Base-by-base conservation (phyloP, 257 asterid genomes). In the Fraxinus excelsior region DNA sequence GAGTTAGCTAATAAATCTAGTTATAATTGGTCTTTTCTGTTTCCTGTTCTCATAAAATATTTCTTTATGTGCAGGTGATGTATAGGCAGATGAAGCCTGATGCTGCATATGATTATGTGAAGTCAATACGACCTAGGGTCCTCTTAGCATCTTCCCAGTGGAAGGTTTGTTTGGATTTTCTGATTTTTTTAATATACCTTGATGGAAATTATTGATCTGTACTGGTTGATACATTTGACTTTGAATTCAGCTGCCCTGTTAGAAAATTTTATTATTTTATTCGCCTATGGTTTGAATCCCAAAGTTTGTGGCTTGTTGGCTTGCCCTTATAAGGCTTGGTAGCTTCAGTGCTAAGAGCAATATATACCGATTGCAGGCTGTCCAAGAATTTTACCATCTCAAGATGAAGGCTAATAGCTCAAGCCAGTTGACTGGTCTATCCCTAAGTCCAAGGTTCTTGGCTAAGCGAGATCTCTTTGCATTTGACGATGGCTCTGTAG, bases 71-170 rank as follows among this genome's bases (percentile, higher is more conserved):
- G 40, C 79, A 90, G 95, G 90, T 90, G 19, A 84, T 84, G 72
- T 84, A 86, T 73, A 90, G 86, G 90, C 86, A 84, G 80, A 86
- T 88, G 91, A 86, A 37, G 71, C 95, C 95, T 74, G 89, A 86
- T 71, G 84, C 72, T 80, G 95, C 95, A 62, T 90, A 86, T 40
- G 82, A 75, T 74, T 85, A 88, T 75, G 95, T 90, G 80, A 90
- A 90, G 81, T 79, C 95, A 67, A 90, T 87, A 82, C 87, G 91
- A 25, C 95, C 92, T 12, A 88, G 95, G 79, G 95, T 88, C 75
- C 83, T 81, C 68, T 80, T 90, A 70, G 91, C 92, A 73, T 74
- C 95, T 75, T 8, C 95, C 35, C 95, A 88, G 74, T 81, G 88
- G 90, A 86, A 88, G 91, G 95, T 90, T 69, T 56, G 75, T 74